Percentiles rank a stretch among this genome's conserved stretches.
Evolutionary conservation across 1,139 yeast genomes (phyloP).

Genomic region (Geotrichum candidum): DNA sequence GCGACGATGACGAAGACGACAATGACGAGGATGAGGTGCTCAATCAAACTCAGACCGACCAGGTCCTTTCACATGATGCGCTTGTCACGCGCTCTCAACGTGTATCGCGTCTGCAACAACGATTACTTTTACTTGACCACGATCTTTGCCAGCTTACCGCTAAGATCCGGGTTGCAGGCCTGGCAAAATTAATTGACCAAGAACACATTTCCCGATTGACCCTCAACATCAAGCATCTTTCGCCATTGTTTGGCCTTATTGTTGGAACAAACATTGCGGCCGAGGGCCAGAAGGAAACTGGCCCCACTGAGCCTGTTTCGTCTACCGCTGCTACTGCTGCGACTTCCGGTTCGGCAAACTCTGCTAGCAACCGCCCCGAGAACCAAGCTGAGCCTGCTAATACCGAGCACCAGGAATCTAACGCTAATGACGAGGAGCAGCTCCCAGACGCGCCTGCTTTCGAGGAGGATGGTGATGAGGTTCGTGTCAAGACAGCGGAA

Average conservation of each 20-base stretch:
- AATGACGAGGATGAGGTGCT: conserved; percentile 15
- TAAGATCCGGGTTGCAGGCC: conserved; percentile 24
- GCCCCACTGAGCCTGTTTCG: neutral
- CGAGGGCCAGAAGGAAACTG: neutral
- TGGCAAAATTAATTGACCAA: conserved; percentile 21
- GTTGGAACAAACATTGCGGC: conserved; percentile 12
- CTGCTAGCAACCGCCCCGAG: neutral
- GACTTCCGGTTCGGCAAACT: neutral
- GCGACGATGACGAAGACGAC: conserved; percentile 4
- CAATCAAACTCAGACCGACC: neutral
- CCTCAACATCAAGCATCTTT: conserved; percentile 25
- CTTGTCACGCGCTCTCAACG: conserved; percentile 4
- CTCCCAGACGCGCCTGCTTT: neutral
- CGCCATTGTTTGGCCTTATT: conserved; percentile 17
- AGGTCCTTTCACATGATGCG: conserved; percentile 11
- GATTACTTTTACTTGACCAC: conserved; percentile 13
- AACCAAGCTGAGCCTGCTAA: neutral
- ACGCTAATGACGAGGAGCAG: neutral
- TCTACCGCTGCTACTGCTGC: neutral
- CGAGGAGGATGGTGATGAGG: neutral
- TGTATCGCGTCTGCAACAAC: conserved; percentile 11
- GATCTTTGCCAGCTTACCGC: conserved; percentile 22
- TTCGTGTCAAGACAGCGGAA: neutral
- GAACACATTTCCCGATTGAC: conserved; percentile 21
- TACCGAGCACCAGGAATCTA: neutral